These are phyloP conservation scores for Phyllosticta capitalensis DNA, from an alignment of 2,329 filamentous ascomycete species.

Conservation along the genomic window DNA sequence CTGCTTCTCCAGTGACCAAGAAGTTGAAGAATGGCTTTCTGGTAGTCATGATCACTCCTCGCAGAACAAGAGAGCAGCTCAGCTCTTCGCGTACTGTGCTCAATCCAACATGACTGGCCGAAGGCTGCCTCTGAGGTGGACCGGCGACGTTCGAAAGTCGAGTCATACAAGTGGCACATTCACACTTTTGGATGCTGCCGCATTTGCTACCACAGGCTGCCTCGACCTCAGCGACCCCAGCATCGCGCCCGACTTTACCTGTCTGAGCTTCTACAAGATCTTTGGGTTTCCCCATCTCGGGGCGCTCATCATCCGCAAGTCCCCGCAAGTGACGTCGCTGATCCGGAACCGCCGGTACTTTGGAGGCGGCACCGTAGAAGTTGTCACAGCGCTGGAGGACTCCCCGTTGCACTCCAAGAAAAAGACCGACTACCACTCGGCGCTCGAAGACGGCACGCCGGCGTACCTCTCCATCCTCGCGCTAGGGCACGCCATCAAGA, in stretches of 20 bases:
- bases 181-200: conserved; percentile 75
- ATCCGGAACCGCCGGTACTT: conserved; percentile 60
- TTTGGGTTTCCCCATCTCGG: conserved; percentile 93
- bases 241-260: conserved; percentile 65
- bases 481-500: conserved; percentile 49
- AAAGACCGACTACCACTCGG: conserved; percentile 45
- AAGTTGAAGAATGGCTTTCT: conserved; percentile 57
- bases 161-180: conserved; percentile 36
- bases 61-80: conserved; percentile 33
- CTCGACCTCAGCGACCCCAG: conserved; percentile 58
- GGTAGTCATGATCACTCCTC: conserved; percentile 17
- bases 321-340: conserved; percentile 48
- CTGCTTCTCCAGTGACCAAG: conserved; percentile 56
- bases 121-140: conserved; percentile 65
- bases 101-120: conserved; percentile 90
- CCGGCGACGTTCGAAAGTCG: conserved; percentile 29
- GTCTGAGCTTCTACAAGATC: conserved; percentile 88
- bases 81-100: conserved; percentile 71
- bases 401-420: conserved; percentile 46
- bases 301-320: conserved; percentile 69
- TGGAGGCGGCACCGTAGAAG: conserved; percentile 57
- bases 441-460: conserved; percentile 57
- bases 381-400: conserved; percentile 45
- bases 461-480: conserved; percentile 58
- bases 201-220: conserved; percentile 65